These are phyloP conservation scores for Lepidium africanum DNA, from an alignment of 345 rosid genomes.

Conservation along the genomic window DNA sequence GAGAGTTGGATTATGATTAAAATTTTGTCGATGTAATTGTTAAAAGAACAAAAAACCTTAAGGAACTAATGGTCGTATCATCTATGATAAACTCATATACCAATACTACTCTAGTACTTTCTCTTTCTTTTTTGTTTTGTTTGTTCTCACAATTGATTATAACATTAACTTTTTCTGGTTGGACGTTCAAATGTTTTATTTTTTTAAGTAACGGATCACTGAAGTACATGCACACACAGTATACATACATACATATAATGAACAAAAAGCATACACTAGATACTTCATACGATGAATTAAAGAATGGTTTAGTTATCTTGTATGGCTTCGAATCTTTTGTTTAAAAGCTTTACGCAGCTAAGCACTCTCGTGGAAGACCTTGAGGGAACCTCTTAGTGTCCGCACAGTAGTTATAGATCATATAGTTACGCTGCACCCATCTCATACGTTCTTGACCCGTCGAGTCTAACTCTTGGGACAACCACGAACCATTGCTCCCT, in stretches of 20 bases:
- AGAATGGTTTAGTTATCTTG: background rate
- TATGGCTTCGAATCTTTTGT: background rate
- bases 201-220: background rate
- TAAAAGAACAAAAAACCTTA: too few species aligned
- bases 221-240: background rate
- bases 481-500: conserved; percentile 12
- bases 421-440: conserved; percentile 30
- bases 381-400: conserved; percentile 24
- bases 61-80: too few species aligned
- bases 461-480: conserved; percentile 15
- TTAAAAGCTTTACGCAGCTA: conserved; percentile 12
- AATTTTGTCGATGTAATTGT: too few species aligned
- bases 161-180: background rate
- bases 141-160: background rate
- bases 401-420: conserved; percentile 33
- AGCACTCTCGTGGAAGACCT: conserved; percentile 34
- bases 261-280: background rate
- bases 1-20: too few species aligned
- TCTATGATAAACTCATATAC: too few species aligned
- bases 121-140: background rate
- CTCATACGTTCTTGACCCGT: conserved; percentile 17
- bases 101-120: background rate
- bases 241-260: background rate
- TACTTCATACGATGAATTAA: background rate
- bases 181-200: background rate